Conservation (phyloP, 352 stramenopile species). For the Phytophthora tubulina region DNA sequence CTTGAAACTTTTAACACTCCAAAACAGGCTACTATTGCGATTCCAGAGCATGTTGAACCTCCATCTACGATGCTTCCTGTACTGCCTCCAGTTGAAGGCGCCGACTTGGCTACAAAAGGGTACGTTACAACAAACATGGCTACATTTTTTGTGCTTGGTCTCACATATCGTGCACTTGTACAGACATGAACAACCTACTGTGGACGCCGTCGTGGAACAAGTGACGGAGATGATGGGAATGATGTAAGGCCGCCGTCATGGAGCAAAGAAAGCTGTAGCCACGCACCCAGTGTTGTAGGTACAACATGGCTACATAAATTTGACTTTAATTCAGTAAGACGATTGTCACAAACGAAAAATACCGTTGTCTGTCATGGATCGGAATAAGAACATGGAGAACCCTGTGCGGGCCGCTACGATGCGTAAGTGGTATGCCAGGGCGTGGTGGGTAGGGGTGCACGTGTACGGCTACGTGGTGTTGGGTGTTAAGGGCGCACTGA, state of each 20-base stretch:
- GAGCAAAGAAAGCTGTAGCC: neutral
- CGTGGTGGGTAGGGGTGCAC: conserved; percentile 77
- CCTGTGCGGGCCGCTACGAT: conserved; percentile 42
- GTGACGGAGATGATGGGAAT: conserved; percentile 50
- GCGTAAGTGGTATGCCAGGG: conserved; percentile 74
- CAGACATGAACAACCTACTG: conserved; percentile 26
- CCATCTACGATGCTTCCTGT: conserved; percentile 22
- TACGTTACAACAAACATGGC: conserved; percentile 31
- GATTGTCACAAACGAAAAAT: conserved; percentile 21
- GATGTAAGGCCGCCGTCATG: conserved; percentile 26
- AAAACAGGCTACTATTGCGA: conserved; percentile 44
- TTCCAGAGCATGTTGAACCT: conserved; percentile 42
- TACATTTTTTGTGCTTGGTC: conserved; percentile 22
- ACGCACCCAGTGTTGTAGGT: neutral
- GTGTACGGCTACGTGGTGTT: conserved; percentile 71
- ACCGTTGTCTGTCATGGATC: conserved; percentile 21
- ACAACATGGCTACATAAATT: conserved; percentile 34
- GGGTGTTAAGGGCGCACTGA: conserved; percentile 43
- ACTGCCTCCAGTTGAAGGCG: conserved; percentile 24
- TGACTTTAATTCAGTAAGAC: conserved; percentile 30
- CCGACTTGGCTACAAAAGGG: conserved; percentile 38
- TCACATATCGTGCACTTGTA: conserved; percentile 2
- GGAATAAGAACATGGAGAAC: conserved; percentile 41
- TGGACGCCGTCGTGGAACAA: conserved; percentile 34
- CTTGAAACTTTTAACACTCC: conserved; percentile 25